Base-by-base conservation (phyloP, 345 rosid genomes). In the Diplotaxis tenuifolia region DNA sequence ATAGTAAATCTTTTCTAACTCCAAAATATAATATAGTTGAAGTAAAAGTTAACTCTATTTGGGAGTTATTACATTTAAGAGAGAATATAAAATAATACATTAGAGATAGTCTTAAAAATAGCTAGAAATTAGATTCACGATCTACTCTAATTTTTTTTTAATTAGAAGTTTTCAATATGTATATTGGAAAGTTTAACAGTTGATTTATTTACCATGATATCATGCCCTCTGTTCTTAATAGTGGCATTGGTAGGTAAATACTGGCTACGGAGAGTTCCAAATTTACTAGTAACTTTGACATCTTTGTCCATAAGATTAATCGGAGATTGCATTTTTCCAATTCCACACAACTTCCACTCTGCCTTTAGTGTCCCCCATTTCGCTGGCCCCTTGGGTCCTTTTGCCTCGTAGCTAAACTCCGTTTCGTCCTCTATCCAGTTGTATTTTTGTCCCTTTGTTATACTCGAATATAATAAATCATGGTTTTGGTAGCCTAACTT, bases 291-390 rank as follows among this genome's bases (percentile, higher is more conserved):
- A 5, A 84, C 50, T 15, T 77, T 29, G 36, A 86, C 86, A 50
- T 82, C 80, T 31, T 83, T 73, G 34, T 79, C 62, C 54, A 61
- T 34, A 12, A 94, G 65, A 81, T 89, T 89, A 20, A 91, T 86
- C 0, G 97, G 98, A 64, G 98, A 94, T 40, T 94, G 97, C 97
- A 89, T 88, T 6, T 73, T 16, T 66, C 98, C 99, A 22, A 79
- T 81, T 49, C 77, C 65, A 67, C 99, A 95, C 1, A 63, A 34
- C 21, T 54, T 31, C 96, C 97, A 95, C 11, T 89, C 86, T 5
- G 72, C 74, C 29, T 80, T 86, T 42, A 92, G 32, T 58, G 77
- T 80, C 74, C 97, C 98, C 99, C 98, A 94, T 9, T 63, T 57
- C 9, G 58, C 66, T 7, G 98, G 96, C 6, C 98, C 97, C 0